Conservation (phyloP, 306 rosid species). For the Prosopis cineraria region DNA sequence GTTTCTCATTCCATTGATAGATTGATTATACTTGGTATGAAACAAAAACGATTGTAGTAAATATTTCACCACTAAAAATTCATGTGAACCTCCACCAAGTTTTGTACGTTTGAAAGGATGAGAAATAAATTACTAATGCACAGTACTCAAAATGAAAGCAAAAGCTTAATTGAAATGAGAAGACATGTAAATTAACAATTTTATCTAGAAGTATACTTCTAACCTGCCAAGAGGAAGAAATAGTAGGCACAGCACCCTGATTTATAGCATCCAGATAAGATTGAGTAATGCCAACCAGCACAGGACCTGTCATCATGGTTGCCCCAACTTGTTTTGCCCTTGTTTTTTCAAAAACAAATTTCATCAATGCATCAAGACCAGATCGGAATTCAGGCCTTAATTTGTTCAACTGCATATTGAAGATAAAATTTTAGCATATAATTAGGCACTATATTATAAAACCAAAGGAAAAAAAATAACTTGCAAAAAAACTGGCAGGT, state of each 20-base stretch:
- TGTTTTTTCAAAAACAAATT: conserved; percentile 89
- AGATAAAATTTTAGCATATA: conserved; percentile 20
- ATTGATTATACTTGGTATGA: not conserved
- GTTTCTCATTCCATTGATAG: not conserved
- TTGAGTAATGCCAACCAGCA: conserved; percentile 78
- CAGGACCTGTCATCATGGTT: conserved; percentile 92
- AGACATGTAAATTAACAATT: not conserved
- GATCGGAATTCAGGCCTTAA: conserved; percentile 86
- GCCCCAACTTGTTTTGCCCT: conserved; percentile 98
- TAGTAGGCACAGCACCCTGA: conserved; percentile 95
- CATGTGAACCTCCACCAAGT: not conserved
- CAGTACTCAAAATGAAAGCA: not conserved
- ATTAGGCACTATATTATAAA: not conserved
- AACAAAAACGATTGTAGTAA: not conserved
- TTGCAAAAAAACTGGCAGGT: not conserved
- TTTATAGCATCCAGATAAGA: conserved; percentile 93
- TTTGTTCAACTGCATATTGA: conserved; percentile 62
- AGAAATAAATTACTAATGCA: no score
- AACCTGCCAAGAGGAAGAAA: conserved; percentile 99
- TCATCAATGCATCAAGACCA: conserved; percentile 83
- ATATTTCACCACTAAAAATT: not conserved
- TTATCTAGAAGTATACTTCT: conserved; percentile 16
- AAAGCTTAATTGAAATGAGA: not conserved
- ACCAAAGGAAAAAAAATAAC: not conserved
- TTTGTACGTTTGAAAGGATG: not conserved